Conservation (phyloP, 495 filamentous ascomycete species). For the Xylaria castorea region DNA sequence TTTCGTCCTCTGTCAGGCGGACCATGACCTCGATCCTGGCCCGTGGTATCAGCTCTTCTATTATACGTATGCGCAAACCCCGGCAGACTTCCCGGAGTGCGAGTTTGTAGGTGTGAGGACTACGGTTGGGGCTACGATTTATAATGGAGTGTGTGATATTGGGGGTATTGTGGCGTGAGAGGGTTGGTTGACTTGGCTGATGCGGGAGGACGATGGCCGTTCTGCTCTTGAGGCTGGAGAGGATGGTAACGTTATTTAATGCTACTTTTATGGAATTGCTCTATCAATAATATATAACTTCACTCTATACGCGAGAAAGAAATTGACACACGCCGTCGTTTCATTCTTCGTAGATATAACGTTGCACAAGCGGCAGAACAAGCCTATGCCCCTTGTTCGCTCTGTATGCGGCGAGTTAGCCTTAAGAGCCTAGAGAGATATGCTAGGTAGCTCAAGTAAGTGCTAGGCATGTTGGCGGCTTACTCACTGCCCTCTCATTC, state of each 20-base stretch:
- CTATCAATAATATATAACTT: neutral
- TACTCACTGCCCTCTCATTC: neutral
- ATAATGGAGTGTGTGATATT: constrained; percentile 27
- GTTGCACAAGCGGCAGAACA: neutral
- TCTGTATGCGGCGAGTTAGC: neutral
- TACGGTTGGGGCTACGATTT: constrained; percentile 27
- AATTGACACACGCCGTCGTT: neutral
- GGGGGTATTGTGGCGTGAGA: constrained; percentile 4
- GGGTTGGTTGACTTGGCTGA: neutral
- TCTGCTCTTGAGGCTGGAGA: neutral
- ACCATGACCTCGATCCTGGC: constrained; percentile 20
- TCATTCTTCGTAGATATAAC: neutral
- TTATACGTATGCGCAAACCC: constrained; percentile 1
- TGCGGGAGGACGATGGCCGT: neutral
- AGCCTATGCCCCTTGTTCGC: neutral
- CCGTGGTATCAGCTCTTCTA: constrained; percentile 31
- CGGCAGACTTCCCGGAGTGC: constrained; percentile 19
- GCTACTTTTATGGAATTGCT: neutral
- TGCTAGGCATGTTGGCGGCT: neutral
- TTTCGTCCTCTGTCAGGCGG: constrained; percentile 25
- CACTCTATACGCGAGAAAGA: neutral
- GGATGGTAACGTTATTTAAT: neutral
- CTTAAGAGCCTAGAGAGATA: neutral
- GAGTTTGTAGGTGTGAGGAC: constrained; percentile 27
- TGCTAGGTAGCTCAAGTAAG: neutral